phyloP scores from a whole-genome alignment of 805 yeast genomes.

The Metschnikowia aberdeeniae region DNA sequence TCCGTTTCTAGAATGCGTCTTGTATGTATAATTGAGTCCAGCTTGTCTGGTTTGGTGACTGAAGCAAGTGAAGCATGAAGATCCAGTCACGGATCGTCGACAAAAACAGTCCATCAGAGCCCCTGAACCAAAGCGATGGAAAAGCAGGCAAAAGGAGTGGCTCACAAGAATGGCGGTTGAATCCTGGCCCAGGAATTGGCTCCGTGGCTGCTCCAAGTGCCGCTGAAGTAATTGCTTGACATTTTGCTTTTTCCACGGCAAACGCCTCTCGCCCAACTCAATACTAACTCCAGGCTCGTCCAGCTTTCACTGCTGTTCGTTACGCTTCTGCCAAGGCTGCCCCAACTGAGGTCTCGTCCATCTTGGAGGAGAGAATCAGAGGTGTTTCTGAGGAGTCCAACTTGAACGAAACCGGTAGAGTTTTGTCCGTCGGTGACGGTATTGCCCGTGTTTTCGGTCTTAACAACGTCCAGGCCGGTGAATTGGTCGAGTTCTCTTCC shows the following conservation, averaged over 20 bases:
- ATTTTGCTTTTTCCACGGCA: no score
- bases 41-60: not conserved
- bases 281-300: constrained; percentile 62
- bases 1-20: constrained; percentile 26
- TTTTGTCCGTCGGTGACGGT: constrained; percentile 99
- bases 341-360: constrained; percentile 98
- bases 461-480: constrained; percentile 99
- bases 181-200: no score
- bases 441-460: constrained; percentile 99
- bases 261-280: no score
- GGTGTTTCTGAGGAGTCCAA: constrained; percentile 97
- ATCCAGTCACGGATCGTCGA: no score
- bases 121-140: no score
- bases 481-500: constrained; percentile 97
- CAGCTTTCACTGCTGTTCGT: constrained; percentile 65
- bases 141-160: no score
- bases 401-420: constrained; percentile 99
- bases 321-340: constrained; percentile 96
- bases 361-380: constrained; percentile 98
- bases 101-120: no score
- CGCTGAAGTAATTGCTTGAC: no score
- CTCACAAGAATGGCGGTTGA: no score
- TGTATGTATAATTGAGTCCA: constrained; percentile 19
- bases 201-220: no score
- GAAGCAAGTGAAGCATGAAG: no score